Evolutionary conservation across 108 stramenopile genomes (phyloP), one percentile per base, ranked within the genome.

Genomic region (Fragilaria crotonensis): DNA sequence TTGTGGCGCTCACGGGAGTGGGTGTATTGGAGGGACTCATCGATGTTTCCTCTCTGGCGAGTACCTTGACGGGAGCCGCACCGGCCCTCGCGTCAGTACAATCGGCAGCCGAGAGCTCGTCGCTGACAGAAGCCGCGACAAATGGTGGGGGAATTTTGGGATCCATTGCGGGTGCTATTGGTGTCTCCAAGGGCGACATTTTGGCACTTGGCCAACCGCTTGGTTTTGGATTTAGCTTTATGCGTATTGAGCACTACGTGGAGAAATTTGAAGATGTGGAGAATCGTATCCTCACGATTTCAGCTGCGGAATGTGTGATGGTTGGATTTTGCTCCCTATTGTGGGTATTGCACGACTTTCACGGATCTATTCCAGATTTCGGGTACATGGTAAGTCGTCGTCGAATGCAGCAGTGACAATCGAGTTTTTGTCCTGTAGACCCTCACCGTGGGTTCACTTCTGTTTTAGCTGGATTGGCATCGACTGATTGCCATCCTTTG

Each of bases 181-280:
- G 57, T 25, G 18, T 57, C 21, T 30, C 33, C 2, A 57, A 29
- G 29, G 69, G 69, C 17, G 69, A 70, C 31, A 45, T 81, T 30
- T 63, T 78, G 44, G 67, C 78, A 31, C 48, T 80, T 5, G 68
- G 54, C 18, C 80, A 82, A 53, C 84, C 84, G 3, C 18, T 83
- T n/a, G 70, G 65, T 31, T 88, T 84, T 63, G 87, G 83, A 19
- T 48, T 79, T n/a, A 72, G 62, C 27, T 88, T 85, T 63, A 64
- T 64, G 52, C 56, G 83, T 23, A 78, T 79, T 45, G 70, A 81
- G 59, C 47, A 52, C 51, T 69, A 70, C 19, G 50, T 67, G 31
- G 46, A 58, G 30, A 62, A 60, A 60, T 73, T 67, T 60, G 30
- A 54, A 30, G 19, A 68, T 22, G 68, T 76, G 17, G 51, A 54